These are phyloP conservation scores for Nicotiana paniculata DNA, from an alignment of 257 asterid genomes.

Conservation along the genomic window DNA sequence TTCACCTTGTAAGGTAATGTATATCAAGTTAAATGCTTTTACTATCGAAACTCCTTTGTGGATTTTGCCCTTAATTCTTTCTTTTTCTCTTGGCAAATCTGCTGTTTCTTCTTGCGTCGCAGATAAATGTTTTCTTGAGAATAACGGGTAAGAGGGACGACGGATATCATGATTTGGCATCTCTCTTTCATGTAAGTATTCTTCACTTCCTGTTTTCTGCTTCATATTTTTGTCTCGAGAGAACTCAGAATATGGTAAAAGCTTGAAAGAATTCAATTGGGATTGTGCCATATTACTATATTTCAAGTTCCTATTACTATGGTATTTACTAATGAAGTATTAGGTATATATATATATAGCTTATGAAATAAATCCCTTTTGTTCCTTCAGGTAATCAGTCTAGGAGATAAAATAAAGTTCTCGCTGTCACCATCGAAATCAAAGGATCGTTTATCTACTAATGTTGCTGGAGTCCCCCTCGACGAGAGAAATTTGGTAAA, in stretches of 20 bases:
- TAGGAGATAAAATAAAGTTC: conserved; percentile 84
- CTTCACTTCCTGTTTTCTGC: not conserved
- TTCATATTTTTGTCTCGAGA: not conserved
- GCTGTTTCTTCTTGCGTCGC: conserved; percentile 11
- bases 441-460: conserved; percentile 68
- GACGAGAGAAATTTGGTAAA: conserved; percentile 75
- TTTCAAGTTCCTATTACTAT: not conserved
- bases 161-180: conserved; percentile 84
- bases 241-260: not conserved
- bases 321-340: not conserved
- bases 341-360: not conserved
- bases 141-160: conserved; percentile 72
- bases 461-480: conserved; percentile 79
- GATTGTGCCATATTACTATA: not conserved
- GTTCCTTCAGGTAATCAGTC: conserved; percentile 70
- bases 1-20: conserved; percentile 90
- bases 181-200: conserved; percentile 71
- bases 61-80: not conserved
- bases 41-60: not conserved
- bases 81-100: not conserved
- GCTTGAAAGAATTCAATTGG: not conserved
- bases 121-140: conserved; percentile 74
- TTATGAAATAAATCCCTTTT: conserved; percentile 12
- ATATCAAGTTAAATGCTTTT: conserved; percentile 1
- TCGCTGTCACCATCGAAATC: conserved; percentile 80